A percentile compares a stretch with the other conserved stretches of the same genome.
Evolutionary conservation across 2,329 filamentous ascomycete species (phyloP).

Genomic region (Venturia carpophila): DNA sequence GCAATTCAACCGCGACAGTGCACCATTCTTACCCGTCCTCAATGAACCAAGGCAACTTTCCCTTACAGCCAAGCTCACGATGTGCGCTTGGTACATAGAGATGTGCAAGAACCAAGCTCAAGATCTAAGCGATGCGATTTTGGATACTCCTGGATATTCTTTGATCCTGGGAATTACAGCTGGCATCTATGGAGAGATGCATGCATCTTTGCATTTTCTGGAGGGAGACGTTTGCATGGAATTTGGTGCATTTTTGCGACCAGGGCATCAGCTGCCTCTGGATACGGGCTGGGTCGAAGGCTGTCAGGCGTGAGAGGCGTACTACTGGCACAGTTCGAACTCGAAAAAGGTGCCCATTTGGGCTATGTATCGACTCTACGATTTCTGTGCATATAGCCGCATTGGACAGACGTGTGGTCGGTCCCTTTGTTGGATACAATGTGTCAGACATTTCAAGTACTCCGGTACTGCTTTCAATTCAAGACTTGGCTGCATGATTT

Average conservation of each 20-base stretch:
- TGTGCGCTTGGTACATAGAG: not conserved
- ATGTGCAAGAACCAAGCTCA: not conserved
- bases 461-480: not conserved
- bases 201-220: constrained; percentile 2
- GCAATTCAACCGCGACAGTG: not conserved
- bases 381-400: not conserved
- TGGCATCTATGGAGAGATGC: not conserved
- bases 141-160: not conserved
- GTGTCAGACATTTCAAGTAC: not conserved
- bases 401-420: not conserved
- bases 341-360: not conserved
- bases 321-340: not conserved
- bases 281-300: not conserved
- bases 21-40: not conserved
- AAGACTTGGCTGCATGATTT: not conserved
- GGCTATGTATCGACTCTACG: not conserved
- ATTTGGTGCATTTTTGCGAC: not conserved
- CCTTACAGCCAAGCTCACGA: not conserved
- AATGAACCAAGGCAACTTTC: not conserved
- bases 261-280: constrained; percentile 2
- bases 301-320: not conserved
- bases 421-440: not conserved
- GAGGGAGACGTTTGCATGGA: not conserved
- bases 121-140: not conserved
- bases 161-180: not conserved